These are phyloP conservation scores for Immersiella caudata DNA, from an alignment of 495 filamentous ascomycete genomes.

Conservation along the genomic window DNA sequence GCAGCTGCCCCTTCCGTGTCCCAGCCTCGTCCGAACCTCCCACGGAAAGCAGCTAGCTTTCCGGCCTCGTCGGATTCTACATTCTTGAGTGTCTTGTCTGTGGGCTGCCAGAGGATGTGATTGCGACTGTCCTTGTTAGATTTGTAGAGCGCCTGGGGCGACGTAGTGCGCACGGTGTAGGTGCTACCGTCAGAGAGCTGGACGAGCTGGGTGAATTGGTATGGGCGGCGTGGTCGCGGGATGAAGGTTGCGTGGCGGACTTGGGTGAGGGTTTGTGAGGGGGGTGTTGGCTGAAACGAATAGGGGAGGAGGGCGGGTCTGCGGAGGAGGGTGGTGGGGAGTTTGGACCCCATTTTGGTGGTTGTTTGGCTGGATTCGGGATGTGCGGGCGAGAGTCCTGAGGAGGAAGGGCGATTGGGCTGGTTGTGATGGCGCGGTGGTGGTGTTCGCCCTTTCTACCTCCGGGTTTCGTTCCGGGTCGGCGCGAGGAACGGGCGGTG, in stretches of 20 bases:
- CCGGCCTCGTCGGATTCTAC: conserved; percentile 96
- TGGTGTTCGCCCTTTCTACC: background rate
- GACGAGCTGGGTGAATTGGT: conserved; percentile 94
- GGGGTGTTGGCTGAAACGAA: conserved; percentile 21
- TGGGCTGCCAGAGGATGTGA: conserved; percentile 87
- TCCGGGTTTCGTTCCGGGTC: conserved; percentile 3
- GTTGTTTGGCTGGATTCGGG: background rate
- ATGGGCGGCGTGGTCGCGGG: conserved; percentile 82
- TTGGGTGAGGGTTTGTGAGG: conserved; percentile 30
- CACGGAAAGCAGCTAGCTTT: conserved; percentile 79
- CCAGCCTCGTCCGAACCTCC: conserved; percentile 79
- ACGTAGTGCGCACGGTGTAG: conserved; percentile 86
- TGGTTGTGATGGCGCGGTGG: background rate
- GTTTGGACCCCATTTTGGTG: conserved; percentile 33
- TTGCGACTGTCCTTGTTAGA: conserved; percentile 85
- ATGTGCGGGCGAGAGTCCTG: background rate
- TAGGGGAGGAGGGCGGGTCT: conserved; percentile 24
- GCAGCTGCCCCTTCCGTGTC: conserved; percentile 51
- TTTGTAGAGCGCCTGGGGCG: conserved; percentile 74
- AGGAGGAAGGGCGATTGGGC: conserved; percentile 13
- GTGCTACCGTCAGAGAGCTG: conserved; percentile 91
- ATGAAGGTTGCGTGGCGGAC: conserved; percentile 86
- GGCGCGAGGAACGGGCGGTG: background rate
- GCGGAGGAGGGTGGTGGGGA: conserved; percentile 34
- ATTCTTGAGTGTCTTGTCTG: conserved; percentile 72